A percentile compares a stretch with the other conserved stretches of the same genome.
These are phyloP conservation scores for Narthecium ossifragum DNA, from an alignment of 106 monocot species.

Conservation along the genomic window DNA sequence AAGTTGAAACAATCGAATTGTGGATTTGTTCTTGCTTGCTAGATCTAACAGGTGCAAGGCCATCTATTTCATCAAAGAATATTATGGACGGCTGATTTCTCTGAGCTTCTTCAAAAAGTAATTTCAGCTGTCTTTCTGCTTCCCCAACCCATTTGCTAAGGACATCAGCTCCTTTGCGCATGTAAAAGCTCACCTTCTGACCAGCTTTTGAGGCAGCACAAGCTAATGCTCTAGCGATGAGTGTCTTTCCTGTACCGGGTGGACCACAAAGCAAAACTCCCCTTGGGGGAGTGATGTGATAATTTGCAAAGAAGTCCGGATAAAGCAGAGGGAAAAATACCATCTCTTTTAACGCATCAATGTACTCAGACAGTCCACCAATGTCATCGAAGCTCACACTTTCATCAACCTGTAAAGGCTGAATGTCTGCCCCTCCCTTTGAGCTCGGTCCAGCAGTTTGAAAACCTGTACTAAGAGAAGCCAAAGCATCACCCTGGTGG, in stretches of 20 bases:
- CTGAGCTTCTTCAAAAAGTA: slow-evolving; percentile 98
- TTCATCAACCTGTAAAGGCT: slow-evolving; percentile 91
- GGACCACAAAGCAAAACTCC: slow-evolving; percentile 94
- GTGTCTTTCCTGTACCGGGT: slow-evolving; percentile 97
- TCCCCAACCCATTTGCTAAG: slow-evolving; percentile 99
- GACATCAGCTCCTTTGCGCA: slow-evolving; percentile 99
- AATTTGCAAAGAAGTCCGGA: slow-evolving; percentile 94
- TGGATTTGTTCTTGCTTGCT: slow-evolving; percentile 99
- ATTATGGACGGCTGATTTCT: slow-evolving; percentile 97
- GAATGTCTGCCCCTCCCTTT: slow-evolving; percentile 97
- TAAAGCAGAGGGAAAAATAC: slow-evolving; percentile 95
- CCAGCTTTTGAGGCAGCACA: slow-evolving; percentile 97
- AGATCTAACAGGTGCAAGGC: slow-evolving; percentile 96
- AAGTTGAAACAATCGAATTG: slow-evolving; percentile 95
- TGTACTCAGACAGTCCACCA: slow-evolving; percentile 87
- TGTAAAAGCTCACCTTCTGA: slow-evolving; percentile 96
- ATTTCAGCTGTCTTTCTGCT: slow-evolving; percentile 90
- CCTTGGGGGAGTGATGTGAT: slow-evolving; percentile 95
- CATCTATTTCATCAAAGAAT: slow-evolving; percentile 99
- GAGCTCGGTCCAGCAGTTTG: slow-evolving; percentile 99
- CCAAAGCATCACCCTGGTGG: slow-evolving; percentile 67
- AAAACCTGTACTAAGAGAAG: slow-evolving; percentile 49
- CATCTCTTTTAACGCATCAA: slow-evolving; percentile 98
- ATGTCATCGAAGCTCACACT: slow-evolving; percentile 94
- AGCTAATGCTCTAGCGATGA: slow-evolving; percentile 95